Evolutionary conservation across 2,329 filamentous ascomycete genomes (phyloP).

Genomic region (Penicillium rolfsii): DNA sequence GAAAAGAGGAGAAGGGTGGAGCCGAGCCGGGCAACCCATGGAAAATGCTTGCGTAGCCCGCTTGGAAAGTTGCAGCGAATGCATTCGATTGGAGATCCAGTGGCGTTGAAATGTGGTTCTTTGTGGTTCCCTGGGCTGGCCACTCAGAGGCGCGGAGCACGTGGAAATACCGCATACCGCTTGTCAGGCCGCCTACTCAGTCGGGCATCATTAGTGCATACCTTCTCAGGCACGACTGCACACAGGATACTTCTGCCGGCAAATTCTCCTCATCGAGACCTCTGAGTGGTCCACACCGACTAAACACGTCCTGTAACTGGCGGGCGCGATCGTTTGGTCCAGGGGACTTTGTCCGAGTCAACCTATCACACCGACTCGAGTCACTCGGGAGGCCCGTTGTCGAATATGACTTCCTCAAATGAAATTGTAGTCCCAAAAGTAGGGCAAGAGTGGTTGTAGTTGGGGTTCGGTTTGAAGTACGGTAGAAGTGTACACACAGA

Average conservation of each 20-base stretch:
- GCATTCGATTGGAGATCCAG: constrained; percentile 5
- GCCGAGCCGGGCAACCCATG: not conserved
- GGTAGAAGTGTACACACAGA: not conserved
- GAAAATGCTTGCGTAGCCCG: not conserved
- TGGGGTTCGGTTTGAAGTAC: not conserved
- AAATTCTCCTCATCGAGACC: not conserved
- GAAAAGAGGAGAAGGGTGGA: constrained; percentile 2
- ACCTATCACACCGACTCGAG: not conserved
- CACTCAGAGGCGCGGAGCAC: not conserved
- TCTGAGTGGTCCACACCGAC: not conserved
- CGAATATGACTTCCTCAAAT: not conserved
- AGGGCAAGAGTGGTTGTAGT: not conserved
- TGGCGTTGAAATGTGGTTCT: not conserved
- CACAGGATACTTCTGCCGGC: not conserved
- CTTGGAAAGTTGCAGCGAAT: not conserved
- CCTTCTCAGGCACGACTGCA: not conserved
- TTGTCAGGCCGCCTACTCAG: not conserved
- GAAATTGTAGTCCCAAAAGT: not conserved
- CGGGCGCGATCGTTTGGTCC: not conserved
- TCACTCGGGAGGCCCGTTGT: not conserved
- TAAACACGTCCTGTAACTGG: not conserved
- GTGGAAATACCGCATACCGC: not conserved
- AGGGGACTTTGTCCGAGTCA: not conserved
- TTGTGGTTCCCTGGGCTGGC: constrained; percentile 2
- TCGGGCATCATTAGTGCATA: too few species aligned